Conservation (phyloP, 2,329 filamentous ascomycete species). For the Fusarium nurragi region DNA sequence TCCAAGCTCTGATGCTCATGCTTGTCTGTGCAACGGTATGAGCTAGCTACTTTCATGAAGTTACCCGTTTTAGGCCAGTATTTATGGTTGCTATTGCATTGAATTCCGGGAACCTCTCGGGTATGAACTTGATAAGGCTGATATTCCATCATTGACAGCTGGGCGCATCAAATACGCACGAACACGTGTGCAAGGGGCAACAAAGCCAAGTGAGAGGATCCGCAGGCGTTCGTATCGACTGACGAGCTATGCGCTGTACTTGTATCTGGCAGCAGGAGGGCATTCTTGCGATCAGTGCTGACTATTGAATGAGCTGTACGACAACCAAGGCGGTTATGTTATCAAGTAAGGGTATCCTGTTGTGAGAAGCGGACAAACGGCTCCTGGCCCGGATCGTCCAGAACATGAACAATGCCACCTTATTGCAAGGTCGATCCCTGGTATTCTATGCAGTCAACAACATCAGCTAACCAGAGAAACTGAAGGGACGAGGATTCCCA, state of each 20-base stretch:
- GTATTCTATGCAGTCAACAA: slow-evolving; percentile 14
- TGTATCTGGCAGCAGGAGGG: slow-evolving; percentile 16
- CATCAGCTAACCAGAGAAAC: slow-evolving; percentile 12
- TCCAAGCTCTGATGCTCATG: too few species aligned
- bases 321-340: not conserved
- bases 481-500: not conserved
- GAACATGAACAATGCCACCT: slow-evolving; percentile 12
- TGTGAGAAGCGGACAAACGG: slow-evolving; percentile 4
- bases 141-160: not conserved
- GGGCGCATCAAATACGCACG: slow-evolving; percentile 8
- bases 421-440: slow-evolving; percentile 22
- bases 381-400: slow-evolving; percentile 15
- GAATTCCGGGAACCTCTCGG: too few species aligned
- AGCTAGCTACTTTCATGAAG: too few species aligned
- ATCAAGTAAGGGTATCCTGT: slow-evolving; percentile 19
- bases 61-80: too few species aligned
- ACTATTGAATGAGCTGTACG: slow-evolving; percentile 19
- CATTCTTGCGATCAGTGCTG: slow-evolving; percentile 20
- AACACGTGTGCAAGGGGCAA: slow-evolving; percentile 29
- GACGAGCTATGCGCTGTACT: slow-evolving; percentile 23
- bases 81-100: too few species aligned
- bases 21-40: too few species aligned
- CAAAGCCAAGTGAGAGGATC: slow-evolving; percentile 17
- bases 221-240: slow-evolving; percentile 20
- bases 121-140: not conserved